Evolutionary conservation across 257 asterid genomes (phyloP), one percentile per base, ranked within the genome.

Genomic region (Henckelia pumila): DNA sequence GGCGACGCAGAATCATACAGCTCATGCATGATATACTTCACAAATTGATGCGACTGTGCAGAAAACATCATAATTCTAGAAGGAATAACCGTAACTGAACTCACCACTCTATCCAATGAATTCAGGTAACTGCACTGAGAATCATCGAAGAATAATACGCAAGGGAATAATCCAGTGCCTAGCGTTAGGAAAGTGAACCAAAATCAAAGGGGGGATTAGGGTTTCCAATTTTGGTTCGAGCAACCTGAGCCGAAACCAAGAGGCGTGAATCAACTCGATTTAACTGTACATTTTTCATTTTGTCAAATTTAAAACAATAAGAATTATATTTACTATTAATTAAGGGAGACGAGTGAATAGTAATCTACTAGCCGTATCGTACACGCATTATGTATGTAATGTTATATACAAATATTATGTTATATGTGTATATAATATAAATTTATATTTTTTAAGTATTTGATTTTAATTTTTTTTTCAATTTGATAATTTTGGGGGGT

Each of bases 161-260:
- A 67, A 59, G 64, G 52, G 76, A 40, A 52, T 70, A 73, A 52
- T 75, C 81, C 77, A 68, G 77, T 3, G 67, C 30, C 47, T 3
- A 1, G 9, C 2, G 19, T n/a, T 2, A 19, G 62, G 24, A 32
- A 66, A 14, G 29, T 21, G 59, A 21, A 52, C 35, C 0, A 61
- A 62, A 30, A 50, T 7, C 17, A 9, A 30, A 58, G 76, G 28
- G 7, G 40, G 37, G 64, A 8, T 74, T 47, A 58, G 56, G 73
- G 67, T 21, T 72, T 70, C 70, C 60, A 71, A 53, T 29, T 59
- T 70, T 67, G 56, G 61, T 63, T 52, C 71, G 77, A 78, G 79
- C 73, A 73, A 84, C 84, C 89, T 69, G 79, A 77, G 60, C 59
- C 87, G 92, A 92, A 87, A 25, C 77, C 65, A 67, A 83, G 77